Evolutionary conservation across 2,329 filamentous ascomycete species (phyloP), one percentile per base, ranked within the genome.

Genomic region (Venturia aucupariae): DNA sequence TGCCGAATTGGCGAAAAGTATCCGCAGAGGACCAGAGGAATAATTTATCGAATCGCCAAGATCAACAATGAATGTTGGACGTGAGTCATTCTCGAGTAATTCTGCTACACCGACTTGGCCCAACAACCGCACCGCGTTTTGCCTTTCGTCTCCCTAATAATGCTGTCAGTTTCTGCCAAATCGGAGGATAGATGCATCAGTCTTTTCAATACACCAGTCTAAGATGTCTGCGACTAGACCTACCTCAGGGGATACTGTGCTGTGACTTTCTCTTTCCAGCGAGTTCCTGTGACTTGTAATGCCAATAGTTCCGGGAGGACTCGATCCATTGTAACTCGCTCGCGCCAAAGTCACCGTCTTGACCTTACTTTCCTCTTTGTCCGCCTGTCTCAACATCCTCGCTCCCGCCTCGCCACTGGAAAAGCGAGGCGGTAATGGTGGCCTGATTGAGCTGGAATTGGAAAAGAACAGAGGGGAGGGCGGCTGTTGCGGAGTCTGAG

Each of bases 11-110:
- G 83, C 82, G 72, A 89, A 92, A 0, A 90, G 69, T 8, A 90
- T 80, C 38, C 83, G 80, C 44, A 92, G 74, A 1, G 79, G 78
- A 0, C 81, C 80, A 1, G 81, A 77, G 27, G 75, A 77, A 59
- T 79, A 80, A 68, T 86, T 87, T n/a, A 76, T 73, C 1, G 79
- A 73, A 69, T 87, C 84, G 8, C 79, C 78, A 61, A 90, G 75
- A 70, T 93, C 89, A 41, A 93, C 79, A 51, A 93, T 82, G 69
- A 93, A 90, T 0, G 88, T 90, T 2, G 89, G 90, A 59, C 90
- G 80, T 61, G 88, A 84, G 72, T 94, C 90, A 68, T 89, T 84
- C 71, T 93, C 89, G 48, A 94, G 75, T 46, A 93, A 77, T 72
- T 93, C 90, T 24, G 87, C 75, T 11, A 90, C 81, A 30, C 88